These are phyloP conservation scores for Aureobasidium sp. DNA, from an alignment of 2,329 filamentous ascomycete species.

Conservation along the genomic window DNA sequence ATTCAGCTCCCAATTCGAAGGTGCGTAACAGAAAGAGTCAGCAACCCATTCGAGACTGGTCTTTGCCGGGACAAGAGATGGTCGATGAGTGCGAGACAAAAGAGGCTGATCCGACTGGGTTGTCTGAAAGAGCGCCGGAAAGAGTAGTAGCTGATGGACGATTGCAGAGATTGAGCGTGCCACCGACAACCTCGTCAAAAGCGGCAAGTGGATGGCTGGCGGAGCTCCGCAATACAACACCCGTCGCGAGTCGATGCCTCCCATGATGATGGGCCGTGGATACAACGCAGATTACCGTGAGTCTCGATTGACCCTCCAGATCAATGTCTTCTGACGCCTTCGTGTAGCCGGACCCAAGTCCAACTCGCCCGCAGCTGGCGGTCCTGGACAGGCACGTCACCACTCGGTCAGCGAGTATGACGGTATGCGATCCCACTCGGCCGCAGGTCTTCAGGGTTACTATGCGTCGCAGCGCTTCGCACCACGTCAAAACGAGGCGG, in stretches of 20 bases:
- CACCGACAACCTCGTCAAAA: conserved; percentile 92
- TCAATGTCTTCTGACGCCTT: not conserved
- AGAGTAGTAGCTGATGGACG: not conserved
- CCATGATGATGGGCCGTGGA: conserved; percentile 47
- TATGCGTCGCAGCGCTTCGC: conserved; percentile 92
- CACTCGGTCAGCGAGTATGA: conserved; percentile 84
- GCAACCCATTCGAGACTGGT: not conserved
- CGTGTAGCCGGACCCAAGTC: conserved; percentile 11
- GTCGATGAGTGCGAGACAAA: not conserved
- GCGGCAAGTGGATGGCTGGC: conserved; percentile 73
- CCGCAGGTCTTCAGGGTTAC: conserved; percentile 81
- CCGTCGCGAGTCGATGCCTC: conserved; percentile 75
- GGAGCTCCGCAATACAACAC: conserved; percentile 37
- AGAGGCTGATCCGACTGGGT: not conserved
- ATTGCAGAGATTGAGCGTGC: conserved; percentile 84
- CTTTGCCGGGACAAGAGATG: not conserved
- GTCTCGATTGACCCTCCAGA: not conserved
- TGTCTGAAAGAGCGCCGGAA: not conserved
- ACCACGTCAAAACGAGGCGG: conserved; percentile 80
- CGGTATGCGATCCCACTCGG: conserved; percentile 63
- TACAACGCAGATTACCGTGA: conserved; percentile 53
- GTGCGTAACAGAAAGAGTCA: conserved; percentile 48
- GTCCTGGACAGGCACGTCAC: conserved; percentile 59
- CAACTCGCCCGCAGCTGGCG: conserved; percentile 30
- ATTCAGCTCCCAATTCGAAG: conserved; percentile 83